A percentile compares a stretch with the other conserved stretches of the same genome.
These are phyloP conservation scores for Spergularia marina DNA, from an alignment of 148 eudicot species.

Conservation along the genomic window DNA sequence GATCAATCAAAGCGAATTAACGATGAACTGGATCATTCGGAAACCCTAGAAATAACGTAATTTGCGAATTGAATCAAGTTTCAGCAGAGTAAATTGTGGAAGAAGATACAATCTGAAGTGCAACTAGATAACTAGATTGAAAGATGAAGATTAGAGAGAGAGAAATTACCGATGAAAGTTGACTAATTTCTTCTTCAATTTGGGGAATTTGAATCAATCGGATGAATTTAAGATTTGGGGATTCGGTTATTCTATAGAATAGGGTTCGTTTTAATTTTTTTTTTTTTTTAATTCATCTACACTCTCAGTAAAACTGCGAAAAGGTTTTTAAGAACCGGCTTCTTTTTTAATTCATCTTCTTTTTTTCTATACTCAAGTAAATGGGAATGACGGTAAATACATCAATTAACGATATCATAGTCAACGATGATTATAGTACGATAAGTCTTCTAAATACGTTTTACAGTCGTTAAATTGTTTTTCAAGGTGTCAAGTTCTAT, in stretches of 20 bases:
- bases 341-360: too few species aligned
- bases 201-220: neutral
- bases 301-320: too few species aligned
- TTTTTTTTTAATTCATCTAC: neutral
- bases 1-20: neutral
- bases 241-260: neutral
- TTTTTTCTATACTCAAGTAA: too few species aligned
- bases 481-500: too few species aligned
- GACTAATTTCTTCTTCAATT: too few species aligned
- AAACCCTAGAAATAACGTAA: neutral
- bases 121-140: neutral
- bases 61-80: neutral
- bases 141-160: neutral
- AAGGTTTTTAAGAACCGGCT: too few species aligned
- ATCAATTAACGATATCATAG: too few species aligned
- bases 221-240: neutral
- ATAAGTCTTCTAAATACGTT: too few species aligned
- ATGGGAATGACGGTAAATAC: too few species aligned
- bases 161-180: neutral
- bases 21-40: neutral
- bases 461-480: too few species aligned
- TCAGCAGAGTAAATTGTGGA: neutral
- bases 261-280: slow-evolving; percentile 9
- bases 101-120: neutral
- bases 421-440: too few species aligned